Evolutionary conservation across 495 filamentous ascomycete species (phyloP), one percentile per base, ranked within the genome.

Genomic region (Hypoxylon crocopeplum): DNA sequence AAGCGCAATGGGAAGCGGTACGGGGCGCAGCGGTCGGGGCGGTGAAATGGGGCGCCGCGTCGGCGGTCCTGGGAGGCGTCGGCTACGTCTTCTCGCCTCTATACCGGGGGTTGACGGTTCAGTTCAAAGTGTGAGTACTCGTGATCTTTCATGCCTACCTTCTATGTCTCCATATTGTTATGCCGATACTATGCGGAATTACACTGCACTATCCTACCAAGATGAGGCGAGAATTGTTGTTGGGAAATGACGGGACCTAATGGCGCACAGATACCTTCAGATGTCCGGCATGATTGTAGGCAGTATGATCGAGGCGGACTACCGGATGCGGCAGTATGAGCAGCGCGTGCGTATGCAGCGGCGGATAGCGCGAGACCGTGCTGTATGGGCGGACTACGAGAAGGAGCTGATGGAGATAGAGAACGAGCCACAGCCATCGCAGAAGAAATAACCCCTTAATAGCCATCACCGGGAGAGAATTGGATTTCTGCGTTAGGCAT

Each of bases 261-360:
- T 13, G 15, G 19, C 1, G 7, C 17, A 5, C 63, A 88, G 85
- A 42, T 95, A 91, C 63, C 74, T 97, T 21, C 92, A 96, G 69
- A 90, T 96, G 77, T 90, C 88, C 16, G 85, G 82, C 48, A 95
- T 96, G 92, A 92, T 90, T 11, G 61, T 94, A 27, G 92, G 92
- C 7, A 85, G 87, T 42, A 91, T 88, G 80, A 79, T 96, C 27
- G 91, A 91, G 79, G 91, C 91, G 0, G 92, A 97, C 74, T 77
- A 78, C 49, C 77, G 89, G 36, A 78, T 95, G 41, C 82, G 86
- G 22, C 81, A 86, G 27, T 93, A 91, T 63, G 78, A 88, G 77
- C 72, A 78, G 59, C 66, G 73, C 32, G 69, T 87, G 51, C 82
- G 91, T 65, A 81, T 87, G 63, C 81, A 86, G 41, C 84, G 87